Conservation (phyloP, 2,329 filamentous ascomycete genomes). For the Akanthomyces dipterigenus region DNA sequence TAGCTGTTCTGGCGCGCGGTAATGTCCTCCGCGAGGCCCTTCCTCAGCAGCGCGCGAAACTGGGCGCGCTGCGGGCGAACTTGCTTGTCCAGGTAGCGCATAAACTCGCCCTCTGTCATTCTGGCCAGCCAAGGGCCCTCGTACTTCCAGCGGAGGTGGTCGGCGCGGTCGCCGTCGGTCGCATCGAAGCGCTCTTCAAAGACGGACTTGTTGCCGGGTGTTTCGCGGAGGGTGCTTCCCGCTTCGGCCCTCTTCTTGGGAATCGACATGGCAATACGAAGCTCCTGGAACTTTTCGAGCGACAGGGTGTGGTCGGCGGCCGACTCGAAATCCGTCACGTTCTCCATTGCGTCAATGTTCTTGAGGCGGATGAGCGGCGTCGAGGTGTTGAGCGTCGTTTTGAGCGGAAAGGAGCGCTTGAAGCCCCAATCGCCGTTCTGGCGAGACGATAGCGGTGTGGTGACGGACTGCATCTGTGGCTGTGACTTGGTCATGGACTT, state of each 20-base stretch:
- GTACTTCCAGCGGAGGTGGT: conserved; percentile 58
- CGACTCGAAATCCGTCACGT: conserved; percentile 82
- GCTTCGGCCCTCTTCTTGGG: conserved; percentile 25
- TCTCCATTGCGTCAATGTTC: conserved; percentile 76
- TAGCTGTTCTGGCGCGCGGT: conserved; percentile 30
- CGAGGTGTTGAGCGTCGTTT: conserved; percentile 63
- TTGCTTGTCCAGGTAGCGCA: conserved; percentile 44
- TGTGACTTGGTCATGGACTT: conserved; percentile 58
- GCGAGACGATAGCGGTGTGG: conserved; percentile 66
- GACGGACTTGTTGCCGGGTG: conserved; percentile 40
- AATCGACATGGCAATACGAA: conserved; percentile 64
- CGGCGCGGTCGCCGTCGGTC: conserved; percentile 34
- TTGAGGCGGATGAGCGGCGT: conserved; percentile 72
- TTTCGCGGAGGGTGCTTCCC: conserved; percentile 14
- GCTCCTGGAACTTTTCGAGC: conserved; percentile 78
- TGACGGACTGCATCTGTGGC: conserved; percentile 79
- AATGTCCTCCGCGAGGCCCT: conserved; percentile 40
- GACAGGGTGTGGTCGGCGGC: conserved; percentile 76
- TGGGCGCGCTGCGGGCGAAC: conserved; percentile 47
- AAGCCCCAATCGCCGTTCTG: conserved; percentile 84
- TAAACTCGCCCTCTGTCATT: conserved; percentile 54
- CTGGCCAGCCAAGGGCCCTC: conserved; percentile 59
- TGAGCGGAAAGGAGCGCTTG: conserved; percentile 74
- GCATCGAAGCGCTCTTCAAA: conserved; percentile 54
- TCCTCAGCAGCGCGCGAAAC: conserved; percentile 49